phyloP scores from a whole-genome alignment of 2,329 filamentous ascomycete genomes.

The Cladorrhinum sp. region DNA sequence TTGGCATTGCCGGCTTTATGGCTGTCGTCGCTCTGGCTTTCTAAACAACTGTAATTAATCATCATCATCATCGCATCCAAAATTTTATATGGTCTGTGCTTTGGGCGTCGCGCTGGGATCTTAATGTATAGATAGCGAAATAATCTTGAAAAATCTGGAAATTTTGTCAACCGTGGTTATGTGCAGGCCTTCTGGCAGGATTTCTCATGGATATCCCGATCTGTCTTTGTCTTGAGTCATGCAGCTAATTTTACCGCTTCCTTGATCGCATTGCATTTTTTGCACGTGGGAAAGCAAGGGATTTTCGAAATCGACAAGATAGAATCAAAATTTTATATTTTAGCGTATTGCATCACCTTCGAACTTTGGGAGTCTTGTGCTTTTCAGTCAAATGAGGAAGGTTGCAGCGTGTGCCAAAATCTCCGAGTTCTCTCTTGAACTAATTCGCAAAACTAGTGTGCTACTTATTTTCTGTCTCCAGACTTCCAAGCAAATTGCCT shows the following conservation, averaged over 20 bases:
- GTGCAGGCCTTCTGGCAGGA: neutral
- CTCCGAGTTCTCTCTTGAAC: too few relatives aligned
- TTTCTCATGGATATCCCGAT: neutral
- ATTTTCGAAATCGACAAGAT: too few relatives aligned
- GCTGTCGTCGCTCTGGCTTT: conserved; percentile 18
- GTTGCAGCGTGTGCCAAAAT: too few relatives aligned
- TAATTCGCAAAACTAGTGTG: too few relatives aligned
- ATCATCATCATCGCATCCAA: neutral
- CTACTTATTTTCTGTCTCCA: too few relatives aligned
- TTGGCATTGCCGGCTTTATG: conserved; percentile 15
- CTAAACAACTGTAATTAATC: neutral
- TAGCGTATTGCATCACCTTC: too few relatives aligned
- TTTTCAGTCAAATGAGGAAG: too few relatives aligned
- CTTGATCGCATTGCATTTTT: neutral
- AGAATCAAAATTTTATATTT: too few relatives aligned
- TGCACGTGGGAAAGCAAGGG: neutral
- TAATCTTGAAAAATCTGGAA: neutral
- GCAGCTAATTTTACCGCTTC: neutral
- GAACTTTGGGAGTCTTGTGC: too few relatives aligned
- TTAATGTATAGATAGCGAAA: neutral
- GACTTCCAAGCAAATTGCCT: too few relatives aligned
- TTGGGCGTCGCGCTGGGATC: neutral
- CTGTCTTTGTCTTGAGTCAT: neutral
- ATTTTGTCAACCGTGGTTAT: neutral
- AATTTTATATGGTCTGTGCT: neutral